phyloP scores from a whole-genome alignment of 2,329 filamentous ascomycete species.

The Aspergillus calidoustus region DNA sequence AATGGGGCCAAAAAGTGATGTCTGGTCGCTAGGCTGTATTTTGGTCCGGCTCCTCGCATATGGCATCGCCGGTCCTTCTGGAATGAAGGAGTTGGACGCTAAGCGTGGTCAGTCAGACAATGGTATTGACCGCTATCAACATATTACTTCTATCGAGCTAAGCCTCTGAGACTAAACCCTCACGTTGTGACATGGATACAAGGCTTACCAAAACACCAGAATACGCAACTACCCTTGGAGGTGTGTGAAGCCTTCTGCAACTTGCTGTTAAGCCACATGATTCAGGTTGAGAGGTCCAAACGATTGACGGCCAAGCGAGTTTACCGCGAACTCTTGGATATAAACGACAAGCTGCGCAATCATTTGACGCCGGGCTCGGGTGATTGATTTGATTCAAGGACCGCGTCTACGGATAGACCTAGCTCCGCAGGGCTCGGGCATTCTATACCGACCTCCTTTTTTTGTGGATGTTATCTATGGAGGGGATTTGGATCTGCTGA shows the following conservation, averaged over 20 bases:
- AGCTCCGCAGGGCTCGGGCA: neutral
- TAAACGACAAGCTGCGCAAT: too few species aligned
- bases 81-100: constrained; percentile 11
- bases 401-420: neutral
- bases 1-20: constrained; percentile 21
- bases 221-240: neutral
- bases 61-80: constrained; percentile 14
- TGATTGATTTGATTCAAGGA: too few species aligned
- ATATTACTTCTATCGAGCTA: constrained; percentile 19
- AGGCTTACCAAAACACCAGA: neutral
- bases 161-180: constrained; percentile 17
- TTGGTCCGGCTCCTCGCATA: constrained; percentile 24
- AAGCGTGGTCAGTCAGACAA: neutral
- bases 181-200: constrained; percentile 21
- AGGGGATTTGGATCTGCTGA: neutral
- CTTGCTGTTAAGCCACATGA: neutral
- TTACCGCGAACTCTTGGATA: too few species aligned
- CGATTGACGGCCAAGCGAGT: too few species aligned
- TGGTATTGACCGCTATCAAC: neutral
- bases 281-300: neutral
- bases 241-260: neutral
- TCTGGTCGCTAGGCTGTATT: constrained; percentile 31
- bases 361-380: too few species aligned
- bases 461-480: neutral
- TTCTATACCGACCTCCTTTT: neutral